These are phyloP conservation scores for Malassezia japonica DNA, from an alignment of 1,284 basidiomycete genomes.

Conservation along the genomic window DNA sequence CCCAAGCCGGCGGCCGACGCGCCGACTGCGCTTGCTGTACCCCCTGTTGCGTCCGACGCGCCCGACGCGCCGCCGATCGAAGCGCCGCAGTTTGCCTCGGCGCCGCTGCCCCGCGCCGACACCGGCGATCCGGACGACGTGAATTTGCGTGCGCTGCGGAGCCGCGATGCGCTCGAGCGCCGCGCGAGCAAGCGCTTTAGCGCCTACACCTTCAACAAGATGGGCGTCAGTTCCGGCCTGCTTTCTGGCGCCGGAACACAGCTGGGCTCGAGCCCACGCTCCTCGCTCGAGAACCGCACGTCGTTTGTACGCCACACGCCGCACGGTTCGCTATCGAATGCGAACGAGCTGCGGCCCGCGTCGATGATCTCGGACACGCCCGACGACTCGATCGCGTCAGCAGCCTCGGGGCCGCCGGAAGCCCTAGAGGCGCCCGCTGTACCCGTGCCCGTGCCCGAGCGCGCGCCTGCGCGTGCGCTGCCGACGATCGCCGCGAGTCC, in stretches of 20 bases:
- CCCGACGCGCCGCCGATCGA: not conserved
- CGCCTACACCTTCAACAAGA: conserved; percentile 87
- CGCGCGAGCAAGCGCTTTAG: conserved; percentile 93
- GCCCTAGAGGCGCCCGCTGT: not conserved
- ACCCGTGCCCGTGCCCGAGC: not conserved
- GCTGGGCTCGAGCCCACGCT: not conserved
- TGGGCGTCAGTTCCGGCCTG: conserved; percentile 54
- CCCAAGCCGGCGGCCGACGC: too few relatives aligned
- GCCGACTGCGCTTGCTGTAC: too few relatives aligned
- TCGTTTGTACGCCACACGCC: not conserved
- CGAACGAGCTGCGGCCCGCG: not conserved
- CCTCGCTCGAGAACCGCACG: not conserved
- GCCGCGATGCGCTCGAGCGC: conserved; percentile 74
- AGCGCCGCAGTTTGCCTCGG: not conserved
- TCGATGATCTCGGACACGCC: not conserved
- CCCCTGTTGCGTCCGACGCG: not conserved
- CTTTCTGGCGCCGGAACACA: conserved; percentile 1
- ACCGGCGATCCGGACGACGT: conserved; percentile 53
- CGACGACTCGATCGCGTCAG: not conserved
- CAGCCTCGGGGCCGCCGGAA: not conserved
- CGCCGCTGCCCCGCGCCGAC: too few relatives aligned
- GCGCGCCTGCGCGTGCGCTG: not conserved
- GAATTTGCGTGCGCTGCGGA: conserved; percentile 75
- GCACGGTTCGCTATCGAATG: not conserved
- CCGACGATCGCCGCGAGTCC: not conserved